Percentiles rank a stretch among this genome's conserved stretches.
These are phyloP conservation scores for Exophiala sideris DNA, from an alignment of 2,329 filamentous ascomycete species.

Conservation along the genomic window DNA sequence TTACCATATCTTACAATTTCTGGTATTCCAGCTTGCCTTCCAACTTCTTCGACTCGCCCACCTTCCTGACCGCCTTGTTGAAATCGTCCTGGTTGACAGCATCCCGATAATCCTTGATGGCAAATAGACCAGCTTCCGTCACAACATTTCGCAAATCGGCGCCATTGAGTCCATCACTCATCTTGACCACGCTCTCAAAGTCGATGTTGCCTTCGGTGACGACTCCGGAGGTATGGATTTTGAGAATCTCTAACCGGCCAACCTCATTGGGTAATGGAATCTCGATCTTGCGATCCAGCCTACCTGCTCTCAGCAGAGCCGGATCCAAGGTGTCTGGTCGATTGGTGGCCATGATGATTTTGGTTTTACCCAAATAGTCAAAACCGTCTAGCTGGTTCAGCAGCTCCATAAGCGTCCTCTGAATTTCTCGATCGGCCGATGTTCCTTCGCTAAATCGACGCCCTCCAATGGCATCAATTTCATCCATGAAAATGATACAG, in stretches of 20 bases:
- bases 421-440: constrained; percentile 95
- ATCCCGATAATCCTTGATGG: constrained; percentile 97
- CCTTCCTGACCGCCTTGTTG: constrained; percentile 98
- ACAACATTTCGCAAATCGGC: constrained; percentile 97
- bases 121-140: constrained; percentile 93
- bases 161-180: constrained; percentile 97
- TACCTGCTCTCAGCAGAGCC: constrained; percentile 83
- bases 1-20: constrained; percentile 64
- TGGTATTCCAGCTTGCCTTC: constrained; percentile 98
- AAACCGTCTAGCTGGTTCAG: constrained; percentile 98
- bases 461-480: constrained; percentile 98
- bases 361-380: constrained; percentile 98
- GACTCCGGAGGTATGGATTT: constrained; percentile 89
- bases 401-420: constrained; percentile 96
- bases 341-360: constrained; percentile 99
- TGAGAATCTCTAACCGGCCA: constrained; percentile 91
- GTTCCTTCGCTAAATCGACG: constrained; percentile 96
- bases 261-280: constrained; percentile 97
- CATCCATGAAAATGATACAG: constrained; percentile 99
- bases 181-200: constrained; percentile 99
- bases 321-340: constrained; percentile 94
- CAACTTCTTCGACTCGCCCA: constrained; percentile 95
- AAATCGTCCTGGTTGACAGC: constrained; percentile 97
- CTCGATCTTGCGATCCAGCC: constrained; percentile 96
- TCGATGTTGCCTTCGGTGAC: constrained; percentile 92